Evolutionary conservation across 1,284 basidiomycete genomes (phyloP), one percentile per base, ranked within the genome.

Genomic region (Baeospora myosura): DNA sequence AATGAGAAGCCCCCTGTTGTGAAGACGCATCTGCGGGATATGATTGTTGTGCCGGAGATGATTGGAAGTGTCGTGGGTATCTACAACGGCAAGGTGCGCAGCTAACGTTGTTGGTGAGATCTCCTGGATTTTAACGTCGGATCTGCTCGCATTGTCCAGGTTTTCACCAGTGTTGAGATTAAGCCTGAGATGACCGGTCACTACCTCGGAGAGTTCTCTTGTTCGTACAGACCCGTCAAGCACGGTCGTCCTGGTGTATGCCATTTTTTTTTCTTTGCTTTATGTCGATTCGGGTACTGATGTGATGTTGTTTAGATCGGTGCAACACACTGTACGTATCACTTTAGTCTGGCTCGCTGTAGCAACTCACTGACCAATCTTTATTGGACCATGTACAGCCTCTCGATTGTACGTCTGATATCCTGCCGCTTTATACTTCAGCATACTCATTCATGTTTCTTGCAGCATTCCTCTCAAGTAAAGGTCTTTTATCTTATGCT

Each of bases 41-140:
- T 99, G 95, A 94, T 98, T 68, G 85, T 98, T 65, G 95, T 98
- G 50, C 96, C 95, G 44, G 95, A 99, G 77, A 98, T 99, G 96
- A 97, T 98, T 66, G 95, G 95, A 52, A 88, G 82, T 55, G 88
- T 95, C 51, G 81, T 95, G 53, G 93, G 92, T 56, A 93, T 96
- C 64, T 98, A 98, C 86, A 95, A 94, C 64, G 93, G 93, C 60
- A 94, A 94, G 81, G 86, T 89, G 56, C 54, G 64, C 55, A 44
- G 18, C n/a, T n/a, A n/a, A n/a, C n/a, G n/a, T n/a, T n/a, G n/a
- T 20, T 18, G 31, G 6, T 36, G 26, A 18, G 14, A 22, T 25
- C 5, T 26, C n/a, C 37, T 28, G 18, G 5, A 38, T 21, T 7
- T 41, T 40, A 18, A 42, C 11, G 8, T n/a, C 25, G 22, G 24